Evolutionary conservation across 805 yeast genomes (phyloP), one percentile per base, ranked within the genome.

Genomic region (Spathaspora hagerdaliae): DNA sequence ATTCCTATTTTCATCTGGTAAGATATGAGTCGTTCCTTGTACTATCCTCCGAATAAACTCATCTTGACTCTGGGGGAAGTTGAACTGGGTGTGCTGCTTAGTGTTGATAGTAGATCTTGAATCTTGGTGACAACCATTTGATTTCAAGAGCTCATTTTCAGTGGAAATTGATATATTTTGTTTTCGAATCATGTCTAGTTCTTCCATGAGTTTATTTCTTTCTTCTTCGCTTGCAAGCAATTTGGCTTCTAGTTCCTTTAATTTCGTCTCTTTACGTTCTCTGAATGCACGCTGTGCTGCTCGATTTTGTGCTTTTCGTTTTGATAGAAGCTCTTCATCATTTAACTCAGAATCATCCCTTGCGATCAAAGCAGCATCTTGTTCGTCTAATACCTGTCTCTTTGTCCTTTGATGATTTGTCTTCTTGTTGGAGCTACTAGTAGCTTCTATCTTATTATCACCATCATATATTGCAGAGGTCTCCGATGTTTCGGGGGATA

Each of bases 221-320:
- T 81, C 81, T 33, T 58, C 65, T 58, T 84, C 92, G 36, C 85
- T 77, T 47, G 74, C 70, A 13, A 68, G 64, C 49, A 88, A 65
- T 59, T 81, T 81, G 3, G 64, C 64, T 52, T 85, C 83, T 37
- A 88, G 69, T 53, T 84, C 90, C 58, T 82, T 83, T 49, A 85
- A 64, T 54, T 77, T 81, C 42, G 79, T 78, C 60, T 86, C 94
- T 61, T 85, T 86, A 41, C 95, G 78, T 62, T 87, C 91, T 49
- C 96, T 71, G 63, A 86, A 88, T 2, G 96, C 96, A 53, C 90
- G 72, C 65, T 88, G 96, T 1, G 96, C 96, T 9, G 91, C 91
- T 56, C 96, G 71, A 59, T 87, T 87, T 60, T 85, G 94, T 2
- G 88, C 89, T 58, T 82, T 85, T 43, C 87, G 75, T 60, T 79